phyloP scores from a whole-genome alignment of 495 filamentous ascomycete genomes.

The Usnea hakonensis region DNA sequence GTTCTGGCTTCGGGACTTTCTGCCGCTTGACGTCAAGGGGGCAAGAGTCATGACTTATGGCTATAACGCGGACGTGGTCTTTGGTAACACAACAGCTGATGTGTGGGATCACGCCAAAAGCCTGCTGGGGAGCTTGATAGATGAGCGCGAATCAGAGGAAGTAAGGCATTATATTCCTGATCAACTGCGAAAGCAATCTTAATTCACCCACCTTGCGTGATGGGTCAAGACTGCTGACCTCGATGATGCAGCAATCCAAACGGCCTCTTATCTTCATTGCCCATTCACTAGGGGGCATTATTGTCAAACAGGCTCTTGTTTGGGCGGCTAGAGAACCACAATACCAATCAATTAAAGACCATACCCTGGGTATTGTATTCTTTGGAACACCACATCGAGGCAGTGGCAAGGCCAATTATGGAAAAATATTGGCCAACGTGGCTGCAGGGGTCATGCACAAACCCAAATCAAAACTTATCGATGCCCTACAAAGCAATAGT shows the following conservation, averaged over 20 bases:
- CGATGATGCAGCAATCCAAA: conserved; percentile 12
- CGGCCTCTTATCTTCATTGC: conserved; percentile 39
- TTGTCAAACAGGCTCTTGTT: conserved; percentile 33
- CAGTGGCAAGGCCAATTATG: conserved; percentile 12
- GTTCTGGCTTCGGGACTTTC: conserved; percentile 20
- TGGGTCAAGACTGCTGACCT: neutral
- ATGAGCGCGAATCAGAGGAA: conserved; percentile 25
- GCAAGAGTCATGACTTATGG: conserved; percentile 17
- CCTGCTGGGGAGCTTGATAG: conserved; percentile 18
- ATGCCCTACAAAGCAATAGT: neutral
- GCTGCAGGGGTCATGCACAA: conserved; percentile 1
- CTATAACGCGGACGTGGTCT: conserved; percentile 13
- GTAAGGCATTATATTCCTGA: neutral
- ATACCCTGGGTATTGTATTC: conserved; percentile 29
- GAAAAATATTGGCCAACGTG: conserved; percentile 1
- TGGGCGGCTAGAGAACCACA: conserved; percentile 25
- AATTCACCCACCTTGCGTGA: neutral
- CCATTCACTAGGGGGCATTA: conserved; percentile 43
- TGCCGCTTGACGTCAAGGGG: conserved; percentile 11
- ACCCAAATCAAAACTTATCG: neutral
- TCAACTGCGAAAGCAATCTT: neutral
- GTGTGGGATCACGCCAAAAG: conserved; percentile 15
- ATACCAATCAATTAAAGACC: conserved; percentile 24
- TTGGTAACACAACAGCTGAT: conserved; percentile 12
- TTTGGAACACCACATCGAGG: conserved; percentile 31